Evolutionary conservation across 441 rosid species (phyloP).

Genomic region (Adansonia grandidieri): DNA sequence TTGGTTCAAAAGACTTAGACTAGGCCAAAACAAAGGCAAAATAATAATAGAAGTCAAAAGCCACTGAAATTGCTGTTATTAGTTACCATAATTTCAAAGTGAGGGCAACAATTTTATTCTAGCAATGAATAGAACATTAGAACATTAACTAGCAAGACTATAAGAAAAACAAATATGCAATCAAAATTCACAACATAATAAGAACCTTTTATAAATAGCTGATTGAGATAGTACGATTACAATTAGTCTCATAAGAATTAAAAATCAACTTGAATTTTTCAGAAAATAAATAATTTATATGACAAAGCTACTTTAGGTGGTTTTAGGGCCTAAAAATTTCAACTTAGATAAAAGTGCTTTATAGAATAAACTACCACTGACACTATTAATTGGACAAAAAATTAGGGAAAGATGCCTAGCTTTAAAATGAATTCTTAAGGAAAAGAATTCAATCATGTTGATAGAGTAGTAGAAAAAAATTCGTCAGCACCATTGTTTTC

Average conservation of each 20-base stretch:
- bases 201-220: neutral
- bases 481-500: conserved; percentile 42
- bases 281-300: neutral
- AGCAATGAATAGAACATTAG: neutral
- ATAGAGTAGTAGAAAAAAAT: conserved; percentile 45
- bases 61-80: neutral
- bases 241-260: neutral
- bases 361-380: neutral
- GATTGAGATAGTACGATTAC: neutral
- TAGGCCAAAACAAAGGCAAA: neutral
- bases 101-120: neutral
- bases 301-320: neutral
- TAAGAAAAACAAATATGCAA: neutral
- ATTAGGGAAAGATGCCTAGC: neutral
- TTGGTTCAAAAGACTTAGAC: neutral
- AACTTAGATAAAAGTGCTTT: neutral
- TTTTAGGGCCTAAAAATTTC: neutral
- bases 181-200: neutral
- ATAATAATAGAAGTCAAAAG: neutral
- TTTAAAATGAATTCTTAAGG: neutral
- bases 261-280: neutral
- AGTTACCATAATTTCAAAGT: neutral
- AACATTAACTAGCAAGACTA: neutral
- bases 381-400: neutral
- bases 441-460: conserved; percentile 11